Evolutionary conservation across 2,329 filamentous ascomycete genomes (phyloP).

Genomic region (Sporothrix mexicana): DNA sequence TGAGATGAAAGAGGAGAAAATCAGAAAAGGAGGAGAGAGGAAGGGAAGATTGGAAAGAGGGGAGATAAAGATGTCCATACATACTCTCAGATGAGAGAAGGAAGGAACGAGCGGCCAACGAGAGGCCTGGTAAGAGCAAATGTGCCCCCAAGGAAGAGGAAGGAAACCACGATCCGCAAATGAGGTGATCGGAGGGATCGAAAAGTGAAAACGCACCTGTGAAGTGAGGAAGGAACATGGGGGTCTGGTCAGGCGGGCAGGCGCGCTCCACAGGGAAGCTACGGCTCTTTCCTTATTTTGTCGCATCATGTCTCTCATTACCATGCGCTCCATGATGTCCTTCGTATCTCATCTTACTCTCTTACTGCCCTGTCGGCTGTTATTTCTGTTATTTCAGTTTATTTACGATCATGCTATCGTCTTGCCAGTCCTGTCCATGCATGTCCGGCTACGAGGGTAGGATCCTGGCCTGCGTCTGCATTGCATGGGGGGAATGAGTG

Average conservation of each 20-base stretch:
- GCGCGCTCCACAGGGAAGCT: conserved; percentile 10
- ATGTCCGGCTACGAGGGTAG: conserved; percentile 17
- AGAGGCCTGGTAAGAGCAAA: neutral
- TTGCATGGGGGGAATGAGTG: conserved; percentile 5
- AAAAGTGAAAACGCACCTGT: too few species aligned
- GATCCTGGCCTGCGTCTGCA: neutral
- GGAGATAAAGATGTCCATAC: neutral
- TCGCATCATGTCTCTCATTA: neutral
- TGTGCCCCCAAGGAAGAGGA: neutral
- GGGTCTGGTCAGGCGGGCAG: conserved; percentile 16
- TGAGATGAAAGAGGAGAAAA: neutral
- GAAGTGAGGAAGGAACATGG: conserved; percentile 22
- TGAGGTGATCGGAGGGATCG: neutral
- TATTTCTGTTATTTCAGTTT: neutral
- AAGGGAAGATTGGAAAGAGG: neutral
- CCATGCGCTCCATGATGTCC: too few species aligned
- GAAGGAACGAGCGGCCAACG: conserved; percentile 18
- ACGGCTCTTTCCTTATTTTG: conserved; percentile 7
- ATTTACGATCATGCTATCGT: neutral
- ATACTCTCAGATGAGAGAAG: neutral
- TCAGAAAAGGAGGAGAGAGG: neutral
- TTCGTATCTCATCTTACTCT: neutral
- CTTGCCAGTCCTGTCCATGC: neutral
- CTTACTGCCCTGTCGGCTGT: neutral
- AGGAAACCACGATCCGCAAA: conserved; percentile 20